Evolutionary conservation across 2,329 filamentous ascomycete species (phyloP).

Genomic region (Fusarium sacchari): DNA sequence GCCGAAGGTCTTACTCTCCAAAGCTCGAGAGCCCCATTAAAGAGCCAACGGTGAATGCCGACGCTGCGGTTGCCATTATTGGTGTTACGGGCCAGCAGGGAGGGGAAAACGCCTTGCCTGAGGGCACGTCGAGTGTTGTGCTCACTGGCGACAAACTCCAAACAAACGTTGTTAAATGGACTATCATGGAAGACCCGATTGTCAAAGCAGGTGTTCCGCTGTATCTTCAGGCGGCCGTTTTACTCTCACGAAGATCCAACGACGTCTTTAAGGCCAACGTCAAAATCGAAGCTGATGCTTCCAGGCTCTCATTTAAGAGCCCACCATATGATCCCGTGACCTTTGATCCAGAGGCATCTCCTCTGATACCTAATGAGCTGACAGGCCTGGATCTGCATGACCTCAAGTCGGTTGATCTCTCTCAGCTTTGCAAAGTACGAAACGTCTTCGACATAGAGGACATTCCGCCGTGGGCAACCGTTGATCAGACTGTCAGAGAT

Average conservation of each 20-base stretch:
- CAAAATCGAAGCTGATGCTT: background rate
- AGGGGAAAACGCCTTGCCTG: too few species aligned
- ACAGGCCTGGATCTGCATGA: accelerated
- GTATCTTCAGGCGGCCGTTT: background rate
- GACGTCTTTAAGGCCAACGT: background rate
- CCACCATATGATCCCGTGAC: background rate
- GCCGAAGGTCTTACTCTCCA: accelerated
- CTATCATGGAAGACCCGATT: background rate
- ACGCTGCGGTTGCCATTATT: too few species aligned
- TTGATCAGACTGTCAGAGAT: accelerated
- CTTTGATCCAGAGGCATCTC: background rate
- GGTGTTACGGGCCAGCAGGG: too few species aligned
- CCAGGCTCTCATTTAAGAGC: background rate
- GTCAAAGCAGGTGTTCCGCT: background rate
- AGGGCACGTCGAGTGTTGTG: too few species aligned
- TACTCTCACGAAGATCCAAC: background rate
- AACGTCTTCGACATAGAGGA: too few species aligned
- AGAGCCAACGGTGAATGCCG: too few species aligned
- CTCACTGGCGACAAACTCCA: background rate
- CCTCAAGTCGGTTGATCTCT: background rate
- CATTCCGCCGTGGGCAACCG: too few species aligned
- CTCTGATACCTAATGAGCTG: background rate
- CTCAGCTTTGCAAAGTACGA: background rate
- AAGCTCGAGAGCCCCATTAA: too few species aligned
- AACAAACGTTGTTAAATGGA: background rate